Conservation (phyloP, 176 grass and related monocot species). For the Alopecurus myosuroides region DNA sequence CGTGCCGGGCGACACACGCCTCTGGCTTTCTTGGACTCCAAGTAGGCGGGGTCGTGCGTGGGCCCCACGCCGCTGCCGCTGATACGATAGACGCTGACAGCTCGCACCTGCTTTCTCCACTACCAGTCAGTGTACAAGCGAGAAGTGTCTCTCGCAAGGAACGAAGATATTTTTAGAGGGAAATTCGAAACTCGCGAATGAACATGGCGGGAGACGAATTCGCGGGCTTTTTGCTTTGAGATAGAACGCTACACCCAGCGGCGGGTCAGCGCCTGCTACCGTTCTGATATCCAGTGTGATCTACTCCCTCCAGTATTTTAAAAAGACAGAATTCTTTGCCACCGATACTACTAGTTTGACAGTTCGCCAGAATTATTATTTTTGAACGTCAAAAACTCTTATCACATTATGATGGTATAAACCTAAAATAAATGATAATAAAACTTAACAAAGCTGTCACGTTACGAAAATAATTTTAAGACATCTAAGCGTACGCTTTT, state of each 20-base stretch:
- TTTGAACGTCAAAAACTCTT: no score
- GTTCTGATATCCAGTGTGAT: no score
- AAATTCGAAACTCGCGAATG: neutral
- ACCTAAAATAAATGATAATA: no score
- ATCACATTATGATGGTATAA: no score
- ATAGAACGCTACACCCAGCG: neutral
- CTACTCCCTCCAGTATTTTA: no score
- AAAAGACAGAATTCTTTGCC: no score
- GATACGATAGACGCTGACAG: neutral
- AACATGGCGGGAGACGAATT: neutral
- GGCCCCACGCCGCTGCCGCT: neutral
- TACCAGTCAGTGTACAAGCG: neutral
- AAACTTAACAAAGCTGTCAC: no score
- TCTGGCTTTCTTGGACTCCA: conserved; percentile 17
- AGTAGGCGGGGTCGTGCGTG: neutral
- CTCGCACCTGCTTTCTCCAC: neutral
- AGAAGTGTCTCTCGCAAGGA: neutral
- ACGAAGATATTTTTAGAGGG: neutral
- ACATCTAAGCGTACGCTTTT: no score
- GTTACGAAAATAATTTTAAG: no score
- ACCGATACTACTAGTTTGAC: no score
- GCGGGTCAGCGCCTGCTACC: no score
- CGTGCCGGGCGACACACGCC: conserved; percentile 7
- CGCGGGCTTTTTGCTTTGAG: neutral
- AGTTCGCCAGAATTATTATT: no score